Base-by-base conservation (phyloP, 2,329 filamentous ascomycete genomes). In the Pseudogymnoascus sp. region DNA sequence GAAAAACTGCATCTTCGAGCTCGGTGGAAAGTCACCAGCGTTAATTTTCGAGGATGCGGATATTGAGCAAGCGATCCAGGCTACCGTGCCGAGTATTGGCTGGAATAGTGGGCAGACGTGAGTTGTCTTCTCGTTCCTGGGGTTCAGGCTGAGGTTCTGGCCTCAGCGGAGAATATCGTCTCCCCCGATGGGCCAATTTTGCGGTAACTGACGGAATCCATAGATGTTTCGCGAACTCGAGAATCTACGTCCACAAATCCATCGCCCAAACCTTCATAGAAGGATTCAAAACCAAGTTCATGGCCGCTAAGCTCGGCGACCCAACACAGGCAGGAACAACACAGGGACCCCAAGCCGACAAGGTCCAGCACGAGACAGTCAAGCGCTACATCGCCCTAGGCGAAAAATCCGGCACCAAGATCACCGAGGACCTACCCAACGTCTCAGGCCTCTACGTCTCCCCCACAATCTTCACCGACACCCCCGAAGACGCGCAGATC, bases 21-120 rank as follows among this genome's bases (percentile, higher is more conserved):
- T 79, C 12, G 82, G 81, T 1, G 82, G 82, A 36, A 84, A 84
- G 65, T 79, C 84, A 66, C 78, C 81, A 0, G 78, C 78, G n/a
- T 78, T 84, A 60, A 71, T 84, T 14, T 82, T 77, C 63, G 74
- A 76, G 0, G 80, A 83, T 68, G 78, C 80, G 2, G 78, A 84
- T 33, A 55, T 70, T 1, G 67, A 70, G 25, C 60, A 63, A n/a
- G 68, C 68, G 16, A 67, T 63, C 4, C 49, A 63, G 49, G 63
- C 61, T 6, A 67, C 67, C 1, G 60, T 67, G 55, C 42, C 39
- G 25, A 64, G 62, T 12, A 63, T 70, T 7, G 62, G 67, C 2
- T 64, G 23, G 16, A 70, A 69, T 42, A 68, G 66, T 58, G 68
- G 68, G 2, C 68, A 70, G 42, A 66, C 62, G 4, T 69, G 49